These are phyloP conservation scores for Hypoxylon trugodes DNA, from an alignment of 495 filamentous ascomycete species.

Conservation along the genomic window DNA sequence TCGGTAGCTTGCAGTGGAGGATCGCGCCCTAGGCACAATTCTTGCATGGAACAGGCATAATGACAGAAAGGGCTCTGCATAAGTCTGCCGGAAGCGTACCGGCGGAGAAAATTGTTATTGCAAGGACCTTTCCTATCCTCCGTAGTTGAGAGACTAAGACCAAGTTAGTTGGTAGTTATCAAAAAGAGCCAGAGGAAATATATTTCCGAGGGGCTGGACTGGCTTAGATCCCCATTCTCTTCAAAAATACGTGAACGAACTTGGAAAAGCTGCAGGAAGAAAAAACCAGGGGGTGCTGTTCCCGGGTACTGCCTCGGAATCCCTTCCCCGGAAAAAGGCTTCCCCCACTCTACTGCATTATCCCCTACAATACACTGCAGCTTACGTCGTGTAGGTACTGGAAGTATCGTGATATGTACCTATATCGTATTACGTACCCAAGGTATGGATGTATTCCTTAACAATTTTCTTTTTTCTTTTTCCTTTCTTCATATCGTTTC, in stretches of 20 bases:
- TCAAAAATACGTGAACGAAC: constrained; percentile 23
- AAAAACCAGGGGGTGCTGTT: constrained; percentile 23
- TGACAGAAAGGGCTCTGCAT: constrained; percentile 26
- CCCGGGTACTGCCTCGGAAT: constrained; percentile 34
- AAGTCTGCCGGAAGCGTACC: constrained; percentile 27
- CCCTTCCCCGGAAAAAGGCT: constrained; percentile 33
- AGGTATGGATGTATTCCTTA: background rate
- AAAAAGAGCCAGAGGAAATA: constrained; percentile 9
- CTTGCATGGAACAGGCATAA: constrained; percentile 26
- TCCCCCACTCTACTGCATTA: constrained; percentile 27
- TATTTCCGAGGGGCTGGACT: constrained; percentile 26
- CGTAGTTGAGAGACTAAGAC: constrained; percentile 25
- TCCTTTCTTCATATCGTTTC: constrained; percentile 13
- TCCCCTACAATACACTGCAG: constrained; percentile 14
- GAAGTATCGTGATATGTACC: constrained; percentile 5
- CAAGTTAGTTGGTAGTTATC: constrained; percentile 26
- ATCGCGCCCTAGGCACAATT: constrained; percentile 13
- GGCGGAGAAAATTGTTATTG: constrained; percentile 24
- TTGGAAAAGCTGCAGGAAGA: constrained; percentile 31
- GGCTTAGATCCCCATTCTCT: constrained; percentile 28
- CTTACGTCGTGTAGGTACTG: background rate
- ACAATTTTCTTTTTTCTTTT: background rate
- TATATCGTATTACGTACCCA: constrained; percentile 19
- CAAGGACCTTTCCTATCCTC: constrained; percentile 17
- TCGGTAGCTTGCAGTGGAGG: constrained; percentile 30